Percentiles rank a stretch among this genome's conserved stretches.
Evolutionary conservation across 148 eudicot species (phyloP).

Genomic region (Pouteria glomerata): DNA sequence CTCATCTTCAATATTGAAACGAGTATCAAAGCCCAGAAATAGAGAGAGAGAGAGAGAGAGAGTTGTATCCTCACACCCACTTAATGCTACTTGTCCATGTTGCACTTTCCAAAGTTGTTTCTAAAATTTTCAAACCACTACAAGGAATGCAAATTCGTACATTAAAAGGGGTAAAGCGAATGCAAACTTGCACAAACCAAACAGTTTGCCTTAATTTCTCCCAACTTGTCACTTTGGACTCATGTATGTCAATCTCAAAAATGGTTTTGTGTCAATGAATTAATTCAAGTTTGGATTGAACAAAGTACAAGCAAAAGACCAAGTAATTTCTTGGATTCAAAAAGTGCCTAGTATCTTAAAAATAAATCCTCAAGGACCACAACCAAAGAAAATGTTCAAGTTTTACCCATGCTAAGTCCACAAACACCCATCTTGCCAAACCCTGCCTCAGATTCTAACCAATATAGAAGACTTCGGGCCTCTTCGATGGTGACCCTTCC

Average conservation of each 20-base stretch:
- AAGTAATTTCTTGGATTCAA: neutral
- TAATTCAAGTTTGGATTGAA: neutral
- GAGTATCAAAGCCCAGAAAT: too few species aligned
- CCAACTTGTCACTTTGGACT: neutral
- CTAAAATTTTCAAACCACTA: too few species aligned
- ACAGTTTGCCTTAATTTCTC: neutral
- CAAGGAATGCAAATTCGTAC: too few species aligned
- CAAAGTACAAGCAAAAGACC: neutral
- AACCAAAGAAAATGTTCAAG: neutral
- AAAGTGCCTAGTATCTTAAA: neutral
- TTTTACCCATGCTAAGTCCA: constrained; percentile 99
- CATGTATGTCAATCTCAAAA: neutral
- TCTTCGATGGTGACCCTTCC: constrained; percentile 97
- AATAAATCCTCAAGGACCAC: too few species aligned
- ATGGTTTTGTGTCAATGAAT: neutral
- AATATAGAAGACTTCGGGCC: constrained; percentile 79
- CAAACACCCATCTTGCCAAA: constrained; percentile 93
- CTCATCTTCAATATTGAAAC: neutral
- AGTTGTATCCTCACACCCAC: neutral
- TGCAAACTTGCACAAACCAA: too few species aligned
- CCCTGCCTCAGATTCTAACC: constrained; percentile 81
- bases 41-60: neutral
- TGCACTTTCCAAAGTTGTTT: neutral
- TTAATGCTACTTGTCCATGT: neutral
- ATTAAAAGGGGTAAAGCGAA: too few species aligned